Conservation (phyloP, 805 yeast genomes). For the Cyberlindnera mrakii region DNA sequence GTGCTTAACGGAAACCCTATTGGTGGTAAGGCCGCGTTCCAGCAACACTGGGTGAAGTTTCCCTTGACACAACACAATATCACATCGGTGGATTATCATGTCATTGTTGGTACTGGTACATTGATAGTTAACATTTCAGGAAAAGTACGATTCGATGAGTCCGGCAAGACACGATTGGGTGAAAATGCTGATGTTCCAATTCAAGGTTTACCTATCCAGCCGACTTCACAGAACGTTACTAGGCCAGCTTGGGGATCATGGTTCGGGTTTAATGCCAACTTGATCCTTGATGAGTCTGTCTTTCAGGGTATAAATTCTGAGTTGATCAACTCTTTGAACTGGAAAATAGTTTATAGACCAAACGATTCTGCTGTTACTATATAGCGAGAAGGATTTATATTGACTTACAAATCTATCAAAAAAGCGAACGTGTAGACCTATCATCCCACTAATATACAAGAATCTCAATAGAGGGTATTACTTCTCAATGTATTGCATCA, state of each 20-base stretch:
- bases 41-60: conserved; percentile 49
- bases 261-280: conserved; percentile 57
- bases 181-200: conserved; percentile 49
- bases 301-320: conserved; percentile 34
- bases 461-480: not conserved
- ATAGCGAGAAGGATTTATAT: conserved; percentile 1
- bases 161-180: conserved; percentile 62
- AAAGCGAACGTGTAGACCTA: not conserved
- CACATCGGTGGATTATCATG: conserved; percentile 60
- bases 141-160: conserved; percentile 71
- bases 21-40: conserved; percentile 45
- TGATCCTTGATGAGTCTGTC: conserved; percentile 53
- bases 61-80: conserved; percentile 59
- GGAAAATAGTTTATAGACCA: conserved; percentile 61
- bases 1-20: conserved; percentile 56
- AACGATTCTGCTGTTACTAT: conserved; percentile 36
- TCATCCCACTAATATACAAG: not conserved
- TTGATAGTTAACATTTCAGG: conserved; percentile 44
- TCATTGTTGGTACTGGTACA: conserved; percentile 58
- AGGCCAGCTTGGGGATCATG: conserved; percentile 51
- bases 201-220: conserved; percentile 2
- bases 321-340: conserved; percentile 54
- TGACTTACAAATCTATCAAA: not conserved
- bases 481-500: conserved; percentile 18
- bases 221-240: not conserved